Evolutionary conservation across 768 basidiomycete genomes (phyloP), one percentile per base, ranked within the genome.

Genomic region (Botryobasidium botryosum): DNA sequence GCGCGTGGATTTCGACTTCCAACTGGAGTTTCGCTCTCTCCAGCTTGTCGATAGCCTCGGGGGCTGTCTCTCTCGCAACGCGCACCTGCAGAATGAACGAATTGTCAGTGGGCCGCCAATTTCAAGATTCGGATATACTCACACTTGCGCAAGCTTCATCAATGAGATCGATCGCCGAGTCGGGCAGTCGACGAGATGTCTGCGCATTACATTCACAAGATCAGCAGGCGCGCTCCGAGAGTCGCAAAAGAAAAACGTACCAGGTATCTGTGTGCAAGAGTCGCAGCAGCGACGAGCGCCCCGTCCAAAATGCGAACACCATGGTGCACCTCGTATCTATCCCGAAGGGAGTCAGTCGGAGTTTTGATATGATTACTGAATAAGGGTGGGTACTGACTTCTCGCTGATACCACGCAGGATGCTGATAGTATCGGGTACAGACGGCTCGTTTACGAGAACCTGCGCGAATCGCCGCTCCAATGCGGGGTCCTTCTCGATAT

Each of bases 331-430:
- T 86, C 82, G 58, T 94, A 94, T 60, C n/a, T n/a, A n/a, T n/a
- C n/a, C n/a, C n/a, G n/a, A n/a, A n/a, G n/a, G n/a, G n/a, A n/a
- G n/a, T n/a, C n/a, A n/a, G n/a, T n/a, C n/a, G n/a, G n/a, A n/a
- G n/a, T n/a, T n/a, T n/a, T n/a, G n/a, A n/a, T n/a, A n/a, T n/a
- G n/a, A n/a, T n/a, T n/a, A n/a, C n/a, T n/a, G n/a, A n/a, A n/a
- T n/a, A n/a, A n/a, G n/a, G n/a, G n/a, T n/a, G n/a, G n/a, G n/a
- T n/a, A n/a, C n/a, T n/a, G n/a, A n/a, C n/a, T 87, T 87, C 57
- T 92, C 88, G 35, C 83, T 70, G 58, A 96, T 87, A 46, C 92
- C 92, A 51, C 92, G 79, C 29, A 97, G 70, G 50, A 96, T 97
- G 52, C 72, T 81, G 63, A 97, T 88, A 0, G 92, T 82, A 52